Evolutionary conservation across 2,329 filamentous ascomycete genomes (phyloP), one percentile per base, ranked within the genome.

Genomic region (Didymosphaeria variabile): DNA sequence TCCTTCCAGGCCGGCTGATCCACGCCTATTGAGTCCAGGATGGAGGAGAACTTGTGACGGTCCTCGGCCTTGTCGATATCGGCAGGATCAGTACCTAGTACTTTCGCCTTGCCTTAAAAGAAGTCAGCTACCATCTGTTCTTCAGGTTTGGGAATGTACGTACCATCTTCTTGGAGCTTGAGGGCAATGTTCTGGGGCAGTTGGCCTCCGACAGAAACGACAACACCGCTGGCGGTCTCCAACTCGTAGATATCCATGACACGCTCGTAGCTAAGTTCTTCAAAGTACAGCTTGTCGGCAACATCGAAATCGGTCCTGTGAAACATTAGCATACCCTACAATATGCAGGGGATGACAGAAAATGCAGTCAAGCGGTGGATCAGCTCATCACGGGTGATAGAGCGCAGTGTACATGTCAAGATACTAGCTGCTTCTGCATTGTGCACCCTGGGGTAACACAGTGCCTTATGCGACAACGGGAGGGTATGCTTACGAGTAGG

Each of bases 171-270:
- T 82, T 98, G 94, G 4, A 99, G 88, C 69, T 92, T 91, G 51
- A 98, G 89, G 4, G 95, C 95, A 75, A 98, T 97, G 83, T 98
- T 98, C 82, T 99, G 95, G 2, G 95, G 94, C 62, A 98, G 87
- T 81, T 99, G 95, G 46, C 95, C 95, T 75, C 95, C 95, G 12
- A 98, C 93, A 61, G 93, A 97, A 8, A 98, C 94, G 4, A 98
- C 94, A 29, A 98, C 93, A 70, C 94, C 94, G 57, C 85, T 88
- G 7, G 94, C 90, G 60, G 84, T 84, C 80, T 98, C 95, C 17
- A 98, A 87, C 79, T 98, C 95, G 78, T 97, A 97, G 67, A 98
- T 98, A 79, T 99, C 95, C 93, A 98, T 97, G 10, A 98, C 94
- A 76, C 94, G 90, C 83, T 98, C 95, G 77, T 97, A 98, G 79